A percentile compares a stretch with the other conserved stretches of the same genome.
phyloP scores from a whole-genome alignment of 768 basidiomycete genomes.

The Boletus edulis region DNA sequence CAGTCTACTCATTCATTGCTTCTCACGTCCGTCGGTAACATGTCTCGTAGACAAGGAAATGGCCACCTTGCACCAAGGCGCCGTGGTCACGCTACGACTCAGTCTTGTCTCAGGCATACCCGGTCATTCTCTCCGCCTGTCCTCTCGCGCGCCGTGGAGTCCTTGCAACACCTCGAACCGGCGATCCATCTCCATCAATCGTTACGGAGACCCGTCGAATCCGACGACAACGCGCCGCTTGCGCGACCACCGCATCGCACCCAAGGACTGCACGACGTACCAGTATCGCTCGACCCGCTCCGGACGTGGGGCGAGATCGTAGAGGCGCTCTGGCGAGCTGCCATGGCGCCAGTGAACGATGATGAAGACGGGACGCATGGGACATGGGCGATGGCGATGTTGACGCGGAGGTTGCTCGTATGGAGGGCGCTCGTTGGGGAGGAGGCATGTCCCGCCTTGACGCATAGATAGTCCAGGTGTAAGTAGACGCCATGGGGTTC shows the following conservation, averaged over 20 bases:
- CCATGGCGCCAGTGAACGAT: conserved; percentile 15
- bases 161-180: conserved; percentile 31
- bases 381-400: conserved; percentile 44
- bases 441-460: conserved; percentile 16
- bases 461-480: no score
- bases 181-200: conserved; percentile 1
- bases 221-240: background rate
- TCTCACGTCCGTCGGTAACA: background rate
- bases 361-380: background rate
- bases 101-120: conserved; percentile 32
- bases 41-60: conserved; percentile 17
- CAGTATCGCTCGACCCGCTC: conserved; percentile 28
- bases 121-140: conserved; percentile 28
- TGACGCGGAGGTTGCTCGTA: conserved; percentile 53
- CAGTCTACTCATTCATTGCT: background rate
- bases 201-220: background rate
- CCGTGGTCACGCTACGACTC: conserved; percentile 36
- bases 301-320: conserved; percentile 51
- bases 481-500: no score
- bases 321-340: conserved; percentile 41
- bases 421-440: conserved; percentile 47
- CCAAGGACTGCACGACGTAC: conserved; percentile 36
- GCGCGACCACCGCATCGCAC: conserved; percentile 34
- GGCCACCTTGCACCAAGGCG: conserved; percentile 19
- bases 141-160: conserved; percentile 27